Percentiles rank a stretch among this genome's conserved stretches.
phyloP scores from a whole-genome alignment of 306 rosid species.

The Betula pendula region DNA sequence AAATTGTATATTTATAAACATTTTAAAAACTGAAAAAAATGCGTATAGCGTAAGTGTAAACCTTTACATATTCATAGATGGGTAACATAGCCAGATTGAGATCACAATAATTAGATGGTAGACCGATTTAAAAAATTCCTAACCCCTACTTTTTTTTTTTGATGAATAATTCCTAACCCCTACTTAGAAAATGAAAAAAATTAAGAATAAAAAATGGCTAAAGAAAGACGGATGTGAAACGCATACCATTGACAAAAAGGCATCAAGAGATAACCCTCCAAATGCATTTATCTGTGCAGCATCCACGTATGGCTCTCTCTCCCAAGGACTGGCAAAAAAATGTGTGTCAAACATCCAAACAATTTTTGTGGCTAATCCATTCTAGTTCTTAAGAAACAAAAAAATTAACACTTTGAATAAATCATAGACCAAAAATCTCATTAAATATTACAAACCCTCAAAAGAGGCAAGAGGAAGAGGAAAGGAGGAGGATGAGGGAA shows the following conservation, averaged over 20 bases:
- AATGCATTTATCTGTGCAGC: slow-evolving; percentile 77
- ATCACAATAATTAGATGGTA: neutral
- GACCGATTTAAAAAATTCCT: neutral
- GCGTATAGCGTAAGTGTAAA: neutral
- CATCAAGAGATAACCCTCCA: slow-evolving; percentile 83
- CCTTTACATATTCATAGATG: neutral
- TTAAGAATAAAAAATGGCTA: too few relatives aligned
- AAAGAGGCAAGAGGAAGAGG: neutral
- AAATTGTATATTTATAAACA: neutral
- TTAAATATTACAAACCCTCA: neutral
- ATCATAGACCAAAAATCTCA: slow-evolving; percentile 8
- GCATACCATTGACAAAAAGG: slow-evolving; percentile 62
- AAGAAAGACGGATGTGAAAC: neutral
- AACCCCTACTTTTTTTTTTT: neutral
- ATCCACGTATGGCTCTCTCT: slow-evolving; percentile 66
- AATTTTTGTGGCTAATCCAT: slow-evolving; percentile 5
- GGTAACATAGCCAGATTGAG: neutral
- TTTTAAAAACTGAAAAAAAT: neutral
- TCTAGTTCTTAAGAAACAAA: slow-evolving; percentile 22
- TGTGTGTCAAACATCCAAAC: slow-evolving; percentile 21
- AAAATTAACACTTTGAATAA: neutral
- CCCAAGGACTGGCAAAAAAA: slow-evolving; percentile 74
- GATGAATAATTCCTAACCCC: neutral
- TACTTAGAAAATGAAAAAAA: neutral
- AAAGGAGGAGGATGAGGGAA: neutral